Conservation (phyloP, 2,329 filamentous ascomycete genomes). For the Colletotrichum sidae region DNA sequence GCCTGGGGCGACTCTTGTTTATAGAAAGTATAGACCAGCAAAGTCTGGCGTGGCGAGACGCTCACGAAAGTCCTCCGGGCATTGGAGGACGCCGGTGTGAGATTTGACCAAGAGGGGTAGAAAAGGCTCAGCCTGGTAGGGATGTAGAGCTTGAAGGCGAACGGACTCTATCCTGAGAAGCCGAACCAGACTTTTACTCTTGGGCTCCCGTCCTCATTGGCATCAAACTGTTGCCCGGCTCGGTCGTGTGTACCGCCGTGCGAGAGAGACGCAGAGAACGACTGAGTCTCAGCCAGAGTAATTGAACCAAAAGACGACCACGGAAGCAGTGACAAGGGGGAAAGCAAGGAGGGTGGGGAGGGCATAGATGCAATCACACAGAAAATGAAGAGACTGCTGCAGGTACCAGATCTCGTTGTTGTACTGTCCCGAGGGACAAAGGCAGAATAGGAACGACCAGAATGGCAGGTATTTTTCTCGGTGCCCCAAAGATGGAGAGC, state of each 20-base stretch:
- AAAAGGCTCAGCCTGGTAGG: constrained; percentile 8
- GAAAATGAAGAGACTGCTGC: constrained; percentile 24
- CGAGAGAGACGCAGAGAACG: constrained; percentile 14
- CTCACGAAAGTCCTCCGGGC: constrained; percentile 12
- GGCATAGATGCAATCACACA: constrained; percentile 17
- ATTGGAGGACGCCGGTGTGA: constrained; percentile 24
- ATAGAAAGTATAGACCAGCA: constrained; percentile 14
- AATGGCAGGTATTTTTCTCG: constrained; percentile 16
- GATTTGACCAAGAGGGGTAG: constrained; percentile 14
- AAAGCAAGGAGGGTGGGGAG: constrained; percentile 10
- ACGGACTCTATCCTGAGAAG: constrained; percentile 19
- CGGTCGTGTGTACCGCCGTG: constrained; percentile 4
- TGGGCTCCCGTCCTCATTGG: constrained; percentile 15
- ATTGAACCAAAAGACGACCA: constrained; percentile 19
- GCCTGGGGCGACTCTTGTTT: constrained; percentile 23
- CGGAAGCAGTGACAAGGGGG: constrained; percentile 24
- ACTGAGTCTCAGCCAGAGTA: constrained; percentile 31
- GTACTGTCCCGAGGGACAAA: constrained; percentile 7
- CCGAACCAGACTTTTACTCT: constrained; percentile 16
- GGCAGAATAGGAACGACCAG: constrained; percentile 14
- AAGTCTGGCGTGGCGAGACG: constrained; percentile 29
- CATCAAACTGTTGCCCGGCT: constrained; percentile 23
- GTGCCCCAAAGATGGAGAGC: constrained; percentile 15
- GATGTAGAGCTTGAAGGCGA: constrained; percentile 22
- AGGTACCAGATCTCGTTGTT: constrained; percentile 24